Conservation (phyloP, 2,329 filamentous ascomycete species). For the Hyphodiscus sp. region DNA sequence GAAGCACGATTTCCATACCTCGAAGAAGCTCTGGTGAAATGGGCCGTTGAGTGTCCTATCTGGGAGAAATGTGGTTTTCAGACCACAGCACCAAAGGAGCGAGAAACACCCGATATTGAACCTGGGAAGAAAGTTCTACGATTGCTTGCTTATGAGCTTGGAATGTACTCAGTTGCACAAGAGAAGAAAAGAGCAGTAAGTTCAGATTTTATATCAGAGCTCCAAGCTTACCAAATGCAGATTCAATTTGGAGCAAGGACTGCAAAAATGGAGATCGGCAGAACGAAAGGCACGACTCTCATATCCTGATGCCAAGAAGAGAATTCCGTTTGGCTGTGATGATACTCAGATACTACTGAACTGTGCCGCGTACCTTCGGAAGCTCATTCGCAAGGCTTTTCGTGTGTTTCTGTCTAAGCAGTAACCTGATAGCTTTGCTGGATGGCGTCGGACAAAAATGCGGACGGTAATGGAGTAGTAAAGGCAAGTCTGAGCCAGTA, state of each 20-base stretch:
- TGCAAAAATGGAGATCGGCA: slow-evolving; percentile 72
- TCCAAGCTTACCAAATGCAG: slow-evolving; percentile 32
- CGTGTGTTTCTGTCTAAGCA: slow-evolving; percentile 43
- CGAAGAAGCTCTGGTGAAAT: slow-evolving; percentile 78
- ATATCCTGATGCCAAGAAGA: slow-evolving; percentile 36
- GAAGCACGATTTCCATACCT: slow-evolving; percentile 89
- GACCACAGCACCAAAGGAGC: slow-evolving; percentile 19
- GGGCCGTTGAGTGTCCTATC: slow-evolving; percentile 68
- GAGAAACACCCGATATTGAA: slow-evolving; percentile 46
- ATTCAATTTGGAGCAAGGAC: slow-evolving; percentile 80
- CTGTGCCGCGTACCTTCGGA: slow-evolving; percentile 31
- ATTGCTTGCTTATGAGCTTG: slow-evolving; percentile 67
- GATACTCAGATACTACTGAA: slow-evolving; percentile 74
- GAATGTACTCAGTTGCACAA: slow-evolving; percentile 62
- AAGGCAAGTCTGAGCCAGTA: slow-evolving; percentile 61
- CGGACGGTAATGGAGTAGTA: slow-evolving; percentile 31
- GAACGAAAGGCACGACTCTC: slow-evolving; percentile 61
- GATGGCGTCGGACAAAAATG: slow-evolving; percentile 21
- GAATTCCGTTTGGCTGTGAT: slow-evolving; percentile 48
- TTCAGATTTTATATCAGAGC: slow-evolving; percentile 12
- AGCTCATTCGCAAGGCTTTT: slow-evolving; percentile 20
- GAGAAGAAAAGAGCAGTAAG: slow-evolving; percentile 89
- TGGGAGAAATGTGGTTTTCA: slow-evolving; percentile 87
- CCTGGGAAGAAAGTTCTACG: slow-evolving; percentile 77
- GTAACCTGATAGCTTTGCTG: slow-evolving; percentile 27